A percentile compares a stretch with the other conserved stretches of the same genome.
These are phyloP conservation scores for Lentinula novae-zelandiae DNA, from an alignment of 1,284 basidiomycete genomes.

Conservation along the genomic window DNA sequence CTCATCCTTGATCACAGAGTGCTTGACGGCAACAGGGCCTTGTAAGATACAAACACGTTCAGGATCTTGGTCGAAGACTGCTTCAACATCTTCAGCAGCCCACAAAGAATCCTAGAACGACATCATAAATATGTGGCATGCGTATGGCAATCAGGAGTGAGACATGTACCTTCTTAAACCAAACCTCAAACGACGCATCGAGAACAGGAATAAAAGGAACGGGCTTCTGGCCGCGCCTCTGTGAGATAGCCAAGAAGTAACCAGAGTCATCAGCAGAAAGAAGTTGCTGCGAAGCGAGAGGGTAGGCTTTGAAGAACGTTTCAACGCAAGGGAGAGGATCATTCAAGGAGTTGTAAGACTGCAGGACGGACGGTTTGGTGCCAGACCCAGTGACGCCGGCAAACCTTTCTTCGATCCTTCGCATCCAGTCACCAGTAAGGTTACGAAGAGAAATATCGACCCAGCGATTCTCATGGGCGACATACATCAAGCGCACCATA, in stretches of 20 bases:
- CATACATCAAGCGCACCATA: slow-evolving; percentile 92
- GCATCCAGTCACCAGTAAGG: slow-evolving; percentile 94
- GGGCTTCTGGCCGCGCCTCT: slow-evolving; percentile 96
- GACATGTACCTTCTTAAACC: slow-evolving; percentile 90
- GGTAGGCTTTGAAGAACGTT: slow-evolving; percentile 84
- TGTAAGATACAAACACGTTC: slow-evolving; percentile 98
- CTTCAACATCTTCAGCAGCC: slow-evolving; percentile 98
- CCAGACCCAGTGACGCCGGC: slow-evolving; percentile 83
- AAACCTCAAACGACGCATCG: slow-evolving; percentile 90
- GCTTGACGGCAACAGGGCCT: slow-evolving; percentile 92
- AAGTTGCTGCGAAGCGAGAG: slow-evolving; percentile 79
- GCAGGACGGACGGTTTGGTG: slow-evolving; percentile 82
- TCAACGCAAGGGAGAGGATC: slow-evolving; percentile 78
- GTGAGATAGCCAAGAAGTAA: slow-evolving; percentile 93
- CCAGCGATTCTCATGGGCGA: slow-evolving; percentile 90
- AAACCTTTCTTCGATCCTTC: slow-evolving; percentile 95
- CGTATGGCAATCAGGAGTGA: slow-evolving; percentile 17
- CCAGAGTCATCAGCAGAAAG: slow-evolving; percentile 94
- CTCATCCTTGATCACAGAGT: slow-evolving; percentile 87
- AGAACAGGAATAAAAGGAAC: slow-evolving; percentile 98
- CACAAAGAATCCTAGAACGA: slow-evolving; percentile 84
- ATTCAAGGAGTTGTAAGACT: slow-evolving; percentile 85
- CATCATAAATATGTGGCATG: background rate
- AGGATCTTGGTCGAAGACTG: slow-evolving; percentile 96
- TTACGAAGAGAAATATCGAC: slow-evolving; percentile 93